Base-by-base conservation (phyloP, 495 filamentous ascomycete genomes). In the Talaromyces liani region DNA sequence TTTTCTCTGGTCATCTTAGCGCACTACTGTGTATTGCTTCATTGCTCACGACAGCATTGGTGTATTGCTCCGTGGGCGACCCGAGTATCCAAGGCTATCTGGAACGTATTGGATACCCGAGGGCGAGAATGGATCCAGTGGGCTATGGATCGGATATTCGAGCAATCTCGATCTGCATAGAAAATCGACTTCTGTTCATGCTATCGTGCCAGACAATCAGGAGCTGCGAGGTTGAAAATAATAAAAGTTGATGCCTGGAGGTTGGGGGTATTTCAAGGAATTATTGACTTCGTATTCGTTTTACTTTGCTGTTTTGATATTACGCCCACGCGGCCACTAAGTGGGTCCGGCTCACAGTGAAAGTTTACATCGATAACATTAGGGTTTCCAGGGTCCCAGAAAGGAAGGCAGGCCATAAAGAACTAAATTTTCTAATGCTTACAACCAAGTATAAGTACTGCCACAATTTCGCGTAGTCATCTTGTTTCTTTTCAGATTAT, bases 1-100 rank as follows among this genome's bases (percentile, higher is more conserved):
- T 74, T 86, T 39, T 81, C 87, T 0, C 67, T 84, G 31, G 72
- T 80, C 6, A 70, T 84, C 64, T 65, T 84, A 20, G 76, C 76
- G 3, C 74, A 81, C 61, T 82, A 78, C 69, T 80, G 75, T 58
- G 72, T 80, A 34, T 60, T 82, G 8, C 68, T 84, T 27, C 70
- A 77, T 60, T 69, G 68, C 60, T 58, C 79, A 18, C 64, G 77
- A 31, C 66, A 77, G 61, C 71, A 74, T 12, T 84, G 82, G 82
- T 83, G 75, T 65, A 73, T 80, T 65, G 72, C 69, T 3, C 79
- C 80, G 31, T 81, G 79, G 79, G 75, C 70, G 18, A 64, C 66
- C 4, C 59, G 75, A 25, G 69, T 77, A 1, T 61, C 72, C 1
- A 72, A 70, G 47, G 73, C 72, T 18, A 70, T 78, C n/a, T 78